Conservation (phyloP, 176 grass and related monocot genomes). For the Rhynchospora pubera region DNA sequence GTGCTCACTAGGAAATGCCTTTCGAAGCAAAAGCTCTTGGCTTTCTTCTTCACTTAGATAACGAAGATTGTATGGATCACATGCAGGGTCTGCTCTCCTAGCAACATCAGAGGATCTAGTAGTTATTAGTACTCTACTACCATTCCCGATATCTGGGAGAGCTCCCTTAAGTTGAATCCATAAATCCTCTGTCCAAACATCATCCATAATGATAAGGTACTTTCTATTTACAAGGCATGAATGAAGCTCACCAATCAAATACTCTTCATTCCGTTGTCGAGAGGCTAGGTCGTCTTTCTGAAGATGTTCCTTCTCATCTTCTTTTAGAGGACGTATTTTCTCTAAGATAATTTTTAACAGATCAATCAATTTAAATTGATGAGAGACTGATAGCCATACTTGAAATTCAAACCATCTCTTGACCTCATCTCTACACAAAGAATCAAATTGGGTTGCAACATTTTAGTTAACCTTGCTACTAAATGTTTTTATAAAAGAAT, state of each 20-base stretch:
- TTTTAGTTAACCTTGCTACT: background rate
- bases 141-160: background rate
- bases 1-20: background rate
- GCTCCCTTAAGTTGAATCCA: constrained; percentile 8
- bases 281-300: background rate
- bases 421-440: background rate
- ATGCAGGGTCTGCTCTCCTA: constrained; percentile 1
- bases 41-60: constrained; percentile 4
- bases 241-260: background rate
- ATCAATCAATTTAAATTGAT: background rate
- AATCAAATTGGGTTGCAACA: background rate
- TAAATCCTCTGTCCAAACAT: constrained; percentile 6
- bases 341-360: background rate
- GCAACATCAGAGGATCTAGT: background rate
- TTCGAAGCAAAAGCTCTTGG: background rate
- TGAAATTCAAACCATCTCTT: background rate
- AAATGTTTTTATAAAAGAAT: background rate
- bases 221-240: background rate
- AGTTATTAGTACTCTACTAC: constrained; percentile 10
- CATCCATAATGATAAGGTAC: constrained; percentile 4
- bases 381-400: background rate
- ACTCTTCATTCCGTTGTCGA: background rate
- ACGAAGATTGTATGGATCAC: background rate
- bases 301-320: background rate
- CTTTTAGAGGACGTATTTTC: background rate